Conservation (phyloP, 768 basidiomycete species). For the Collybia sp. region DNA sequence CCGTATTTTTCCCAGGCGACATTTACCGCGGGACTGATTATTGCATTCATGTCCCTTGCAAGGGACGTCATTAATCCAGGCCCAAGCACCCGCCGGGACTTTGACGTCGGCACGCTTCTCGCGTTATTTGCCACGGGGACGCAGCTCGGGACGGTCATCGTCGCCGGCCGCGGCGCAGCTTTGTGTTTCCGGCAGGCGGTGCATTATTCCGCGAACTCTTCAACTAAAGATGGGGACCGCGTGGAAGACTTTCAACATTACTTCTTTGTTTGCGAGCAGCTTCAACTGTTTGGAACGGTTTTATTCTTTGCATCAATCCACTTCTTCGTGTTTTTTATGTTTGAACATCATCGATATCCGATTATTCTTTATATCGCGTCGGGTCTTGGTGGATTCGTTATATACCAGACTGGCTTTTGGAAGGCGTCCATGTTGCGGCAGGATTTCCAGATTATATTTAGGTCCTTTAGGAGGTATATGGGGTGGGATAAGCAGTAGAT, state of each 20-base stretch:
- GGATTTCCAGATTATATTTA: neutral
- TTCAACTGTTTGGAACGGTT: slow-evolving; percentile 7
- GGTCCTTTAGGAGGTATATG: too few relatives aligned
- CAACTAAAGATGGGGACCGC: neutral
- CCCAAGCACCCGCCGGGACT: slow-evolving; percentile 2
- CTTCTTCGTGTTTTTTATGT: slow-evolving; percentile 8
- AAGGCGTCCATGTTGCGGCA: slow-evolving; percentile 5
- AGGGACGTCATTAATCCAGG: slow-evolving; percentile 1
- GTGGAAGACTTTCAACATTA: slow-evolving; percentile 6
- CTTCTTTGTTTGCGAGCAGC: slow-evolving; percentile 8
- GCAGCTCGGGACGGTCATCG: slow-evolving; percentile 10
- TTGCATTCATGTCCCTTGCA: slow-evolving; percentile 6
- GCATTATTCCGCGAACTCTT: neutral
- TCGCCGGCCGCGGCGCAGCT: slow-evolving; percentile 8
- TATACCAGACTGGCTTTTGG: slow-evolving; percentile 7
- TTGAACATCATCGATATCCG: slow-evolving; percentile 2
- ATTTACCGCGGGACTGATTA: slow-evolving; percentile 4
- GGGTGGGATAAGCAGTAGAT: too few relatives aligned
- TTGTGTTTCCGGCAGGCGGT: slow-evolving; percentile 13
- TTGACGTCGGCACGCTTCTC: slow-evolving; percentile 9
- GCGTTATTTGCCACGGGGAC: slow-evolving; percentile 5
- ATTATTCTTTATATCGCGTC: slow-evolving; percentile 3
- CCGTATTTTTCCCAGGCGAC: slow-evolving; percentile 4
- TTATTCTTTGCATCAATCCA: slow-evolving; percentile 4
- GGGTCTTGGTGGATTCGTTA: neutral